These are phyloP conservation scores for Dioscorea zingiberensis DNA, from an alignment of 106 monocot genomes.

Conservation along the genomic window DNA sequence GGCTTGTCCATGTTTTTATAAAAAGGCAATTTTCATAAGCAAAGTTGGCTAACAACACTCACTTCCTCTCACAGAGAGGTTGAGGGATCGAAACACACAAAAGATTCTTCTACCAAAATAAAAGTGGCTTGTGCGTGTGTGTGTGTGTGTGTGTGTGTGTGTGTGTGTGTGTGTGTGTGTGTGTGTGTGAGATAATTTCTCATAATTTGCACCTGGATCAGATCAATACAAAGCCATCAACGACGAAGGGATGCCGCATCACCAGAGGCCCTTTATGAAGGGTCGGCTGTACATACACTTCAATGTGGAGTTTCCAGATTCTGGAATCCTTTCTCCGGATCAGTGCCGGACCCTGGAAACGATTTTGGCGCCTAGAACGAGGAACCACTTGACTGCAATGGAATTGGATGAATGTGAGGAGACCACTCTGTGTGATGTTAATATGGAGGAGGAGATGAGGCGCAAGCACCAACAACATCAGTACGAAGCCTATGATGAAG, in stretches of 20 bases:
- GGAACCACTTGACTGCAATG: conserved; percentile 30
- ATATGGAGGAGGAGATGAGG: conserved; percentile 57
- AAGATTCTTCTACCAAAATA: too few species aligned
- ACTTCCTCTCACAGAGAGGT: too few species aligned
- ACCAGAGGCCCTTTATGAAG: conserved; percentile 51
- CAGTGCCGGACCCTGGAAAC: conserved; percentile 35
- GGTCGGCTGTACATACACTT: conserved; percentile 63
- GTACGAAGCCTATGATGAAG: conserved; percentile 58
- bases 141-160: too few species aligned
- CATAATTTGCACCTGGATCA: conserved; percentile 4
- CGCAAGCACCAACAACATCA: conserved; percentile 31
- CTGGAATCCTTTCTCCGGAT: conserved; percentile 27
- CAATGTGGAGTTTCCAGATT: conserved; percentile 53
- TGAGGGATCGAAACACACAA: too few species aligned
- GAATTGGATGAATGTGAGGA: conserved; percentile 63
- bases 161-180: too few species aligned
- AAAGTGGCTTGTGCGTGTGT: too few species aligned
- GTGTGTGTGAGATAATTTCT: too few species aligned
- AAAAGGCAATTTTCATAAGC: too few species aligned
- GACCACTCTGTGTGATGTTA: conserved; percentile 55
- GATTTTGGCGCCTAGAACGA: conserved; percentile 26
- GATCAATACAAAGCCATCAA: conserved; percentile 60
- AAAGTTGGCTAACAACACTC: too few species aligned
- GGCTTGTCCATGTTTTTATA: too few species aligned
- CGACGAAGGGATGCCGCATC: conserved; percentile 69